Evolutionary conservation across 306 rosid species (phyloP).

Genomic region (Arachis hypogaea): DNA sequence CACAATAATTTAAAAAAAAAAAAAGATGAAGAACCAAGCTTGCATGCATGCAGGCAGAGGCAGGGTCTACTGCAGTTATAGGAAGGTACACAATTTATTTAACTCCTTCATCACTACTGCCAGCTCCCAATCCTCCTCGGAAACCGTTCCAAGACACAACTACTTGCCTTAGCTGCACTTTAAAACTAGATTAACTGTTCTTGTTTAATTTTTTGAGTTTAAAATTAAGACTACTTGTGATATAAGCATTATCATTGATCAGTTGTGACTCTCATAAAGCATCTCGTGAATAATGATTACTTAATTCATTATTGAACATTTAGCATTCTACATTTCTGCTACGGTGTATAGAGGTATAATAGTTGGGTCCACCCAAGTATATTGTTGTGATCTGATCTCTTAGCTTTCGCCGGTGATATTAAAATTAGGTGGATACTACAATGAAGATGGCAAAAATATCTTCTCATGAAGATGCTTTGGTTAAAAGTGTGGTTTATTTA

Average conservation of each 20-base stretch:
- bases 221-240: too few relatives aligned
- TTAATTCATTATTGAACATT: too few relatives aligned
- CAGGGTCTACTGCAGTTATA: neutral
- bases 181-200: too few relatives aligned
- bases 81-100: neutral
- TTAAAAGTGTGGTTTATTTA: too few relatives aligned
- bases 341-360: slow-evolving; percentile 9
- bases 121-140: slow-evolving; percentile 53
- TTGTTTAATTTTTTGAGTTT: too few relatives aligned
- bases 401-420: slow-evolving; percentile 34
- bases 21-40: neutral
- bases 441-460: too few relatives aligned
- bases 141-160: slow-evolving; percentile 42
- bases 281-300: too few relatives aligned
- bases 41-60: slow-evolving; percentile 9
- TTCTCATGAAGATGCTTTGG: too few relatives aligned
- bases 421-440: too few relatives aligned
- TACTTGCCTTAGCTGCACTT: too few relatives aligned
- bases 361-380: slow-evolving; percentile 40
- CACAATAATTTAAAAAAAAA: neutral
- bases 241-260: too few relatives aligned
- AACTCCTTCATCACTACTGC: slow-evolving; percentile 36
- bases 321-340: neutral
- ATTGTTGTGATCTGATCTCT: slow-evolving; percentile 41
- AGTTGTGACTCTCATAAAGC: too few relatives aligned